phyloP scores from a whole-genome alignment of 179 eudicot genomes.

The Camellia oleifera region DNA sequence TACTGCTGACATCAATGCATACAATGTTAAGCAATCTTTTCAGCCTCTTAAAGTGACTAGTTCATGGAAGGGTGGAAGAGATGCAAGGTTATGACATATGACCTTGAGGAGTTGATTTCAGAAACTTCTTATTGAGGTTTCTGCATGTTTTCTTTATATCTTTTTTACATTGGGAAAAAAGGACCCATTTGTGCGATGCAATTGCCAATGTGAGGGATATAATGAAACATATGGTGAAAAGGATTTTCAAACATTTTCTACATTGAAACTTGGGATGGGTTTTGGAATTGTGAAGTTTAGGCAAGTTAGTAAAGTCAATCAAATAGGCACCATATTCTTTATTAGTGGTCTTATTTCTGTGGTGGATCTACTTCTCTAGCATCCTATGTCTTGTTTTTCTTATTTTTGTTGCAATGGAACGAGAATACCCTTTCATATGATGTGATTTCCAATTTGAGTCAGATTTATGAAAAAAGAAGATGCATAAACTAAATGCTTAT shows the following conservation, averaged over 20 bases:
- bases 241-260: not conserved
- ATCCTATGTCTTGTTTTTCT: not conserved
- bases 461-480: not conserved
- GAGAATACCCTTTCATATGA: not conserved
- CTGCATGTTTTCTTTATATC: not conserved
- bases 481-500: not conserved
- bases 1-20: not conserved
- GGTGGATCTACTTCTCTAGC: slow-evolving; percentile 5
- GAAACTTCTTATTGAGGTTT: not conserved
- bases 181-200: not conserved
- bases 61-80: not conserved
- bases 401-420: not conserved
- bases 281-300: not conserved
- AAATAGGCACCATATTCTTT: not conserved
- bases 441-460: slow-evolving; percentile 1
- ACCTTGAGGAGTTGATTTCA: not conserved
- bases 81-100: not conserved
- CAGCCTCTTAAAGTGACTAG: not conserved
- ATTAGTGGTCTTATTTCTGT: not conserved
- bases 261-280: not conserved
- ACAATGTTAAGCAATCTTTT: not conserved
- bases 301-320: not conserved
- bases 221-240: not conserved
- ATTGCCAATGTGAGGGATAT: not conserved
- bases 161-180: not conserved